These are phyloP conservation scores for Raphanus hybrid DNA, from an alignment of 441 rosid genomes.

Conservation along the genomic window DNA sequence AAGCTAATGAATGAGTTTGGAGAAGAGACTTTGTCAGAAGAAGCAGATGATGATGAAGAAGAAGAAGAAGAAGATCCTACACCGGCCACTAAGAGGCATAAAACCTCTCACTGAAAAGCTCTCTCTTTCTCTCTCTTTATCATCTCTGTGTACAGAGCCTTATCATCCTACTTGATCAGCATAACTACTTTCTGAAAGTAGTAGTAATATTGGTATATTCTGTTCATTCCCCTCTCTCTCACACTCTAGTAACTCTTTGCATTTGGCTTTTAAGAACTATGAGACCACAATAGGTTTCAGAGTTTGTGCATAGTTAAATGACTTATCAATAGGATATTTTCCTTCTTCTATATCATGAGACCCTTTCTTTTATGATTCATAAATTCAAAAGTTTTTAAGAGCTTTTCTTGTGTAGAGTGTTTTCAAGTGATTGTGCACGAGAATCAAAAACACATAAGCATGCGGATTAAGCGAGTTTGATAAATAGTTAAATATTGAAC, in stretches of 20 bases:
- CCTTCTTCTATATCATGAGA: conserved; percentile 24
- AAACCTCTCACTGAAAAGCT: conserved; percentile 34
- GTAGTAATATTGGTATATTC: conserved; percentile 21
- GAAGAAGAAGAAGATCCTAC: conserved; percentile 35
- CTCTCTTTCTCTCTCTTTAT: neutral
- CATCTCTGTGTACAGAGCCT: conserved; percentile 34
- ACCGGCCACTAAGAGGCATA: conserved; percentile 27
- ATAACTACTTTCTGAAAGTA: conserved; percentile 7
- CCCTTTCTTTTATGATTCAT: conserved; percentile 24
- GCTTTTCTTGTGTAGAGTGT: conserved; percentile 9
- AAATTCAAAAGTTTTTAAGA: conserved; percentile 26
- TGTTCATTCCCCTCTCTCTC: conserved; percentile 16
- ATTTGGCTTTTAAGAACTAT: conserved; percentile 27
- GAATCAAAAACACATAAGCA: conserved; percentile 25
- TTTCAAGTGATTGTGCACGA: conserved; percentile 19
- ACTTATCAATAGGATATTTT: conserved; percentile 16
- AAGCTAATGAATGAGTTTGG: conserved; percentile 34
- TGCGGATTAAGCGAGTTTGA: conserved; percentile 29
- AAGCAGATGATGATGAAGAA: conserved; percentile 15
- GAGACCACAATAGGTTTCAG: conserved; percentile 36
- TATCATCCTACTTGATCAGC: conserved; percentile 20
- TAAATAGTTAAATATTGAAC: conserved; percentile 11
- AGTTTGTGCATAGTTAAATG: conserved; percentile 30
- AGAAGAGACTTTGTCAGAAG: conserved; percentile 8
- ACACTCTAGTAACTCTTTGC: conserved; percentile 21